phyloP scores from a whole-genome alignment of 371 early-diverging fungal genomes.

The Spiromyces aspiralis region DNA sequence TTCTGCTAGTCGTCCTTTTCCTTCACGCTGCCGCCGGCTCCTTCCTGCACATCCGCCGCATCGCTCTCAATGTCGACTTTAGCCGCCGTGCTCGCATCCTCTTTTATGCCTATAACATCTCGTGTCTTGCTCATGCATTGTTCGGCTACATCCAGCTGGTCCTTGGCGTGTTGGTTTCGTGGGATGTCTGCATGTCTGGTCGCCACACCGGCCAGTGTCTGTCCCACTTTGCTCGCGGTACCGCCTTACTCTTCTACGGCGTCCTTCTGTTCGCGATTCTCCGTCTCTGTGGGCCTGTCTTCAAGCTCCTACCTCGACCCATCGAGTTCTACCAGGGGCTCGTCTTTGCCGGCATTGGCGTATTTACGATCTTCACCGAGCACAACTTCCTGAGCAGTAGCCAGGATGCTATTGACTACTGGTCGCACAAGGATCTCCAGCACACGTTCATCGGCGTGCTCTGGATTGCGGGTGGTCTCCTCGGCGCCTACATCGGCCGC shows the following conservation, averaged over 20 bases:
- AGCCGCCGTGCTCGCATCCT: conserved; percentile 18
- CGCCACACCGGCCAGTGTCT: conserved; percentile 44
- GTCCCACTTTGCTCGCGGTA: conserved; percentile 52
- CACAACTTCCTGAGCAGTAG: conserved; percentile 32
- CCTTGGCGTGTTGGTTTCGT: conserved; percentile 38
- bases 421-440: conserved; percentile 49
- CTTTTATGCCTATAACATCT: conserved; percentile 24
- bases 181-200: conserved; percentile 35
- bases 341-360: conserved; percentile 38
- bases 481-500: conserved; percentile 35
- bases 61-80: conserved; percentile 17
- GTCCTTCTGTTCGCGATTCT: conserved; percentile 28
- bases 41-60: conserved; percentile 29
- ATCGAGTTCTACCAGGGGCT: conserved; percentile 44
- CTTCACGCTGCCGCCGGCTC: conserved; percentile 28
- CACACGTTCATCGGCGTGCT: conserved; percentile 47
- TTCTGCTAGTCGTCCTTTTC: conserved; percentile 30
- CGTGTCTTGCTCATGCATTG: conserved; percentile 30
- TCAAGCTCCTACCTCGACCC: conserved; percentile 33
- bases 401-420: conserved; percentile 20
- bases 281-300: conserved; percentile 38
- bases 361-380: conserved; percentile 47
- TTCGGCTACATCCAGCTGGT: conserved; percentile 43
- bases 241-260: conserved; percentile 36
- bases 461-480: conserved; percentile 42